These are phyloP conservation scores for Amphicarpaea edgeworthii DNA, from an alignment of 306 rosid species.

Conservation along the genomic window DNA sequence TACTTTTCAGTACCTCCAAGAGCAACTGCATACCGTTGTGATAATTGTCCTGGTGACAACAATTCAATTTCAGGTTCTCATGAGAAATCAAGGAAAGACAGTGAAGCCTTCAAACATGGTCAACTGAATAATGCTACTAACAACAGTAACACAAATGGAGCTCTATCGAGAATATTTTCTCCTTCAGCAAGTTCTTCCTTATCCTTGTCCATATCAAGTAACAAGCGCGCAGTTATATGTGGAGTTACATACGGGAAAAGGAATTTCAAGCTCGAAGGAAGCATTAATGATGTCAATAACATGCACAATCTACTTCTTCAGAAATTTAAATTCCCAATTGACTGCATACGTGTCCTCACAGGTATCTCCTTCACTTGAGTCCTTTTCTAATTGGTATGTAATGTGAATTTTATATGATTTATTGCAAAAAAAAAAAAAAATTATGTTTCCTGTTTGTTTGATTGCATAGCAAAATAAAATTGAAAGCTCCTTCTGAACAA, in stretches of 20 bases:
- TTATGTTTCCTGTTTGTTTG: background rate
- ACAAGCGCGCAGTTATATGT: slow-evolving; percentile 75
- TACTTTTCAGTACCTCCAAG: background rate
- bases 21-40: slow-evolving; percentile 24
- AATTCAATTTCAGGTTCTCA: background rate
- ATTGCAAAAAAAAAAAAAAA: too few species aligned
- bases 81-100: background rate
- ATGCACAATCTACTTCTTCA: slow-evolving; percentile 58
- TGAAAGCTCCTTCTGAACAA: background rate
- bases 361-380: slow-evolving; percentile 48
- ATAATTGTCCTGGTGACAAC: background rate
- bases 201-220: background rate
- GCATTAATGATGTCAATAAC: slow-evolving; percentile 62
- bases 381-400: slow-evolving; percentile 9
- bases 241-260: slow-evolving; percentile 61
- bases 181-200: background rate
- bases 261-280: slow-evolving; percentile 65
- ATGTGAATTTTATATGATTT: background rate
- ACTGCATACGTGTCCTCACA: slow-evolving; percentile 64
- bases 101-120: background rate
- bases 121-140: background rate
- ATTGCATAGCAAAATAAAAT: background rate
- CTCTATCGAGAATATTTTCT: background rate
- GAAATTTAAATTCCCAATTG: slow-evolving; percentile 45
- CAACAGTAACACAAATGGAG: background rate